Evolutionary conservation across 1,139 yeast genomes (phyloP).

Genomic region (Pichia inconspicua): DNA sequence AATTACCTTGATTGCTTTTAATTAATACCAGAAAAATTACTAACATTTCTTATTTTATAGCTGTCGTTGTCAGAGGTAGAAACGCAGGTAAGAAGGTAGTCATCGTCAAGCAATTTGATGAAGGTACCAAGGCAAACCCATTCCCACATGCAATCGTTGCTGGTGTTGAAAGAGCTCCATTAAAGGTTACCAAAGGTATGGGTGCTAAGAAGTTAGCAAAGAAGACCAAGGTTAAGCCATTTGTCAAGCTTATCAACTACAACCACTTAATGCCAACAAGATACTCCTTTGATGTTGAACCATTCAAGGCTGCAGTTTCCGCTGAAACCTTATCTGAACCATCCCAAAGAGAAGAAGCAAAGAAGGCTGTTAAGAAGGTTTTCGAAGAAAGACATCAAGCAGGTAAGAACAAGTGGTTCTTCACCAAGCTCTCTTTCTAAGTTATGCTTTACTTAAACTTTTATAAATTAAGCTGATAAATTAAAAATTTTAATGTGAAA

Average conservation of each 20-base stretch:
- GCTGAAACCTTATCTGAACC: slow-evolving; percentile 96
- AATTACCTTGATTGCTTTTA: no score
- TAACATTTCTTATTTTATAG: slow-evolving; percentile 33
- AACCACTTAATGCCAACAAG: slow-evolving; percentile 99
- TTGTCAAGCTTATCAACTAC: slow-evolving; percentile 98
- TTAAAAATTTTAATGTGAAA: slow-evolving; percentile 13
- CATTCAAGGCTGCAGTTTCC: slow-evolving; percentile 86
- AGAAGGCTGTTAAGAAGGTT: slow-evolving; percentile 98
- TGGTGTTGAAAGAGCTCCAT: slow-evolving; percentile 98
- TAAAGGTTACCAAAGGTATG: slow-evolving; percentile 92
- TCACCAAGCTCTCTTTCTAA: slow-evolving; percentile 98
- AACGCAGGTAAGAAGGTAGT: slow-evolving; percentile 99
- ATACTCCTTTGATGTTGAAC: slow-evolving; percentile 95
- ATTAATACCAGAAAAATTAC: slow-evolving; percentile 1
- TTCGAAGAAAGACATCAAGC: slow-evolving; percentile 99
- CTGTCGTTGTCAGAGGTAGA: slow-evolving; percentile 99
- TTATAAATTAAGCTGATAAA: slow-evolving; percentile 11
- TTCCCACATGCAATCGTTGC: slow-evolving; percentile 99
- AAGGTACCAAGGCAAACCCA: slow-evolving; percentile 97
- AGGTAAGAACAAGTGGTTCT: slow-evolving; percentile 99
- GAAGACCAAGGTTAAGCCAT: slow-evolving; percentile 98
- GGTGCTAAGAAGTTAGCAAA: slow-evolving; percentile 95
- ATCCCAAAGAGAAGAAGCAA: slow-evolving; percentile 98
- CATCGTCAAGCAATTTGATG: slow-evolving; percentile 97
- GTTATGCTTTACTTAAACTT: slow-evolving; percentile 13